Percentiles rank a stretch among this genome's conserved stretches.
Evolutionary conservation across 257 asterid species (phyloP).

Genomic region (Catharanthus roseus): DNA sequence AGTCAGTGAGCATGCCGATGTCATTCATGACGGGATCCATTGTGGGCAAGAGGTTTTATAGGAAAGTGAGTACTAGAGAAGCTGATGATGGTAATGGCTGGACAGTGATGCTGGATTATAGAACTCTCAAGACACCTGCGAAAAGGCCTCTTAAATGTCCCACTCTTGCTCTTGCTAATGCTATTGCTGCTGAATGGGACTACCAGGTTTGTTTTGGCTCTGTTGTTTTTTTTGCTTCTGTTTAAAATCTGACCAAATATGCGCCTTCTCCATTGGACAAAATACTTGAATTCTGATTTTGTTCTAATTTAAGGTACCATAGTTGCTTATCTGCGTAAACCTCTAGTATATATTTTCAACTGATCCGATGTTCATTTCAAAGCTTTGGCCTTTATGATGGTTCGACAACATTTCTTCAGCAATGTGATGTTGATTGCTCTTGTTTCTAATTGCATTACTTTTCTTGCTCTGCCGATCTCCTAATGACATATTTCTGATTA

Average conservation of each 20-base stretch:
- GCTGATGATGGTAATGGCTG: conserved; percentile 93
- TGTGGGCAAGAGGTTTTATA: conserved; percentile 83
- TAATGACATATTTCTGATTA: conserved; percentile 22
- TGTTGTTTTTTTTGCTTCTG: background rate
- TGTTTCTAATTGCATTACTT: conserved; percentile 1
- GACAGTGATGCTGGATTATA: conserved; percentile 89
- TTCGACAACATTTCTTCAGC: background rate
- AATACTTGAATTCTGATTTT: background rate
- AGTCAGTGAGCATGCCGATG: conserved; percentile 71
- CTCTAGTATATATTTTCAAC: no score
- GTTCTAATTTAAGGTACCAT: background rate
- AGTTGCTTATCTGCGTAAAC: background rate
- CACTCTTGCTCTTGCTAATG: conserved; percentile 72
- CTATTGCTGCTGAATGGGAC: conserved; percentile 98
- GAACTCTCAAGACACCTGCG: conserved; percentile 85
- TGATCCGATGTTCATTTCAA: no score
- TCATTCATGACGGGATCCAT: conserved; percentile 96
- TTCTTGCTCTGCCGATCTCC: conserved; percentile 15
- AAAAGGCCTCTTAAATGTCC: conserved; percentile 82
- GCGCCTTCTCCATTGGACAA: background rate
- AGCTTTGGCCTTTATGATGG: background rate
- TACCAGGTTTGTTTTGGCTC: conserved; percentile 52
- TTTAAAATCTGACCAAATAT: background rate
- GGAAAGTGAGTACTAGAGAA: conserved; percentile 65
- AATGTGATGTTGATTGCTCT: background rate